Conservation (phyloP, 2,329 filamentous ascomycete species). For the Fusarium foetens region DNA sequence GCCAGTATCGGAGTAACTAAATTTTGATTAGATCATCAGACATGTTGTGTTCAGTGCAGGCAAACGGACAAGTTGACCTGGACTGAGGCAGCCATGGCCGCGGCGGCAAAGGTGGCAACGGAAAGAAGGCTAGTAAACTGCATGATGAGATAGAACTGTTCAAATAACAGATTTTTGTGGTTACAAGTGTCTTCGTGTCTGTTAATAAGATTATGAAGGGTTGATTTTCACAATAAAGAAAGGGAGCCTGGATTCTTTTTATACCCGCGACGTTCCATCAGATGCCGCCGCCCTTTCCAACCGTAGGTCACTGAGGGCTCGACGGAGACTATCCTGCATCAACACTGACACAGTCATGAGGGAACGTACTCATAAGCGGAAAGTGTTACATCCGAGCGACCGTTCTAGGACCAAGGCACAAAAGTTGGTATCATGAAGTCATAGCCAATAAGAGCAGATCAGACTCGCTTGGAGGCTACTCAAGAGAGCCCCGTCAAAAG, state of each 20-base stretch:
- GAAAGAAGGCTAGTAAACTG: not conserved
- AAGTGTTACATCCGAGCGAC: not conserved
- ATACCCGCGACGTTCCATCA: not conserved
- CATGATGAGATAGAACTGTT: not conserved
- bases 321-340: accelerated
- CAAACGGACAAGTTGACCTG: conserved; percentile 5
- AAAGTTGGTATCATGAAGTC: too few relatives aligned
- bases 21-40: accelerated
- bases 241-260: not conserved
- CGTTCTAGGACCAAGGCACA: not conserved
- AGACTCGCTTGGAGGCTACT: accelerated
- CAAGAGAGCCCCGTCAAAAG: too few relatives aligned
- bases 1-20: not conserved
- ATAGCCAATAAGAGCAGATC: accelerated
- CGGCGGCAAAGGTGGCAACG: not conserved
- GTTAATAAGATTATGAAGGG: not conserved
- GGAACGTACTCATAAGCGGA: not conserved
- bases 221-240: not conserved
- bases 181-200: accelerated
- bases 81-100: not conserved
- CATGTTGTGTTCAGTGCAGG: accelerated
- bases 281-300: accelerated
- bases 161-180: accelerated
- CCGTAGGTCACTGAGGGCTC: accelerated
- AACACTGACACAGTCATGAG: not conserved